phyloP scores from a whole-genome alignment of 2,329 filamentous ascomycete genomes.

The Penicillium sp. region DNA sequence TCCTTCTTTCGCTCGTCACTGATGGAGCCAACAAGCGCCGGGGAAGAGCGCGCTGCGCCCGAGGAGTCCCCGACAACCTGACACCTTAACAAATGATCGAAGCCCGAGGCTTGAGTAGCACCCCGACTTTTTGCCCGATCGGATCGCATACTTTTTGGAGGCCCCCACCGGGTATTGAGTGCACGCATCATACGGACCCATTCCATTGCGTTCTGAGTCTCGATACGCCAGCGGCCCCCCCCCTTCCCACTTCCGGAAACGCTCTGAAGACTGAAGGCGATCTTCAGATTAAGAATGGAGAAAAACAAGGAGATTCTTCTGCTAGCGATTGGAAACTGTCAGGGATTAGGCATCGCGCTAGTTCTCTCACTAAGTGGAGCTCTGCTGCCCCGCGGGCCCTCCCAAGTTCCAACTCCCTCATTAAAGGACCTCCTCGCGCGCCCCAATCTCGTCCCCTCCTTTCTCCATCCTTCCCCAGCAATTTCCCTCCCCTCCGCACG shows the following conservation, averaged over 20 bases:
- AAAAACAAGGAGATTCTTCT: conserved; percentile 6
- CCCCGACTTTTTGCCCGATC: conserved; percentile 1
- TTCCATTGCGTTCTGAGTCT: neutral
- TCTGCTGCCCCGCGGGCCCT: conserved; percentile 20
- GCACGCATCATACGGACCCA: conserved; percentile 11
- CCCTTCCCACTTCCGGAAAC: conserved; percentile 1
- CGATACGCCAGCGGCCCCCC: neutral
- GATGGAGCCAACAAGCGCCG: neutral
- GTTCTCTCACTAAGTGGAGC: conserved; percentile 15
- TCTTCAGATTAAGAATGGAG: neutral
- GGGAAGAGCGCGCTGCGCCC: neutral
- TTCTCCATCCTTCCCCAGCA: neutral
- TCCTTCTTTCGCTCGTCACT: neutral
- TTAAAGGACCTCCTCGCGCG: conserved; percentile 8
- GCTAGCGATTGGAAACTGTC: conserved; percentile 12
- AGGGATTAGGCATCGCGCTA: conserved; percentile 22
- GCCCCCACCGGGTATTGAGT: conserved; percentile 7
- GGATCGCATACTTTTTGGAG: conserved; percentile 4
- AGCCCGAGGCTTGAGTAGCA: neutral
- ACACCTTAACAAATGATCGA: neutral
- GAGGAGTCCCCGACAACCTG: neutral
- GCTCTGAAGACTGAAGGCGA: conserved; percentile 6
- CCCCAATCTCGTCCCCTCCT: conserved; percentile 6
- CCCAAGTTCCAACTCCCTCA: conserved; percentile 3
- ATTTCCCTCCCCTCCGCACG: neutral